A percentile compares a stretch with the other conserved stretches of the same genome.
Evolutionary conservation across 202 grass and related monocot species (phyloP).

Genomic region (Zizania palustris): DNA sequence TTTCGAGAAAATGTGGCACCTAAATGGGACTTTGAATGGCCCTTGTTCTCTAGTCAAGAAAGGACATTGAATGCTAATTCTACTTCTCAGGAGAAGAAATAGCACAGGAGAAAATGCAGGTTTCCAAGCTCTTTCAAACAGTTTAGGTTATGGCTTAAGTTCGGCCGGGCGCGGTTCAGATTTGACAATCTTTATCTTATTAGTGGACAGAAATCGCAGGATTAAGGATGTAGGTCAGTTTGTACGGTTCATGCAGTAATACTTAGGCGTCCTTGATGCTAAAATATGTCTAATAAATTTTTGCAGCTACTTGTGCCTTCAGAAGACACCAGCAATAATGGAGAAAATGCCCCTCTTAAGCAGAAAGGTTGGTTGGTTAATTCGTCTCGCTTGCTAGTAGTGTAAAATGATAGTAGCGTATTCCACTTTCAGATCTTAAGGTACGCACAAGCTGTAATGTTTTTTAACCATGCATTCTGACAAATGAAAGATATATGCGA

Average conservation of each 20-base stretch:
- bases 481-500: not conserved
- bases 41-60: conserved; percentile 34
- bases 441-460: not conserved
- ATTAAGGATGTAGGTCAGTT: not conserved
- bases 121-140: too few relatives aligned
- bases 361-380: not conserved
- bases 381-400: not conserved
- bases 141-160: too few relatives aligned
- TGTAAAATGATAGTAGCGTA: not conserved
- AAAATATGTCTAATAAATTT: conserved; percentile 9
- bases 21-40: conserved; percentile 33
- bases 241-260: not conserved
- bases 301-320: not conserved
- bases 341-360: not conserved
- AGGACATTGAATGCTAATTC: not conserved
- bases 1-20: conserved; percentile 38
- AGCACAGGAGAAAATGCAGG: not conserved
- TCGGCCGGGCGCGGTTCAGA: too few relatives aligned
- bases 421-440: conserved; percentile 8
- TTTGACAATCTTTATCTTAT: not conserved
- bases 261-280: conserved; percentile 7
- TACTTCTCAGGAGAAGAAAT: conserved; percentile 10
- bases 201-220: not conserved
- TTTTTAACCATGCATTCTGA: not conserved
- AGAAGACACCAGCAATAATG: not conserved